These are phyloP conservation scores for Pleoardoris graminearum DNA, from an alignment of 2,329 filamentous ascomycete genomes.

Conservation along the genomic window DNA sequence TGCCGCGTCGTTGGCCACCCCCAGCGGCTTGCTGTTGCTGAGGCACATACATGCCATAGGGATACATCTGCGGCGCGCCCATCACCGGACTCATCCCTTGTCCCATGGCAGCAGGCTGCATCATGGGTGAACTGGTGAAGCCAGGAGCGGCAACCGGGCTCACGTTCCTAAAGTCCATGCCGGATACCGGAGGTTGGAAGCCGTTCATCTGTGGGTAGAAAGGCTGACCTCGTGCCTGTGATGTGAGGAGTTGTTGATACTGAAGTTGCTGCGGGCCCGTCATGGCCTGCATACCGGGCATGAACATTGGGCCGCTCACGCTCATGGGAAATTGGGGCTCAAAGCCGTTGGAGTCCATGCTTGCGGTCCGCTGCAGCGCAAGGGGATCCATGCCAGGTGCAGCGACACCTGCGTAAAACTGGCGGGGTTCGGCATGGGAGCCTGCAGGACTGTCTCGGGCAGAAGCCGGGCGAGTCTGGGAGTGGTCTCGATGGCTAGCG, in stretches of 20 bases:
- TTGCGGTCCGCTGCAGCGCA: constrained; percentile 51
- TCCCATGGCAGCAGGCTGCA: constrained; percentile 53
- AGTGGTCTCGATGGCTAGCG: constrained; percentile 43
- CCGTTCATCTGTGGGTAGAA: constrained; percentile 53
- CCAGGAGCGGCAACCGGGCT: constrained; percentile 48
- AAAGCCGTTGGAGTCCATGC: constrained; percentile 55
- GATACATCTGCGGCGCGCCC: constrained; percentile 47
- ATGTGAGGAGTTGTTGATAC: constrained; percentile 60
- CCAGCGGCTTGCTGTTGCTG: constrained; percentile 49
- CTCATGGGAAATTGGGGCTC: constrained; percentile 49
- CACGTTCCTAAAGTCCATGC: constrained; percentile 50
- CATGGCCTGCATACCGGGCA: constrained; percentile 47
- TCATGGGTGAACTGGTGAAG: constrained; percentile 50
- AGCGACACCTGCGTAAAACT: constrained; percentile 43
- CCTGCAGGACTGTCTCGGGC: constrained; percentile 39
- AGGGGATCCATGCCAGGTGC: constrained; percentile 48
- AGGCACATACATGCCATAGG: constrained; percentile 58
- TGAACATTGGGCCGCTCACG: constrained; percentile 37
- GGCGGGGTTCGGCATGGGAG: constrained; percentile 36
- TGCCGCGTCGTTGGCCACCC: constrained; percentile 57
- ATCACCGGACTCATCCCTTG: constrained; percentile 40
- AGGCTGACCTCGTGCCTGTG: constrained; percentile 40
- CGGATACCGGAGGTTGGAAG: constrained; percentile 45
- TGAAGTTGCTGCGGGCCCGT: constrained; percentile 56
- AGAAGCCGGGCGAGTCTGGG: constrained; percentile 43